phyloP scores from a whole-genome alignment of 441 rosid genomes.

The Eruca vesicaria region DNA sequence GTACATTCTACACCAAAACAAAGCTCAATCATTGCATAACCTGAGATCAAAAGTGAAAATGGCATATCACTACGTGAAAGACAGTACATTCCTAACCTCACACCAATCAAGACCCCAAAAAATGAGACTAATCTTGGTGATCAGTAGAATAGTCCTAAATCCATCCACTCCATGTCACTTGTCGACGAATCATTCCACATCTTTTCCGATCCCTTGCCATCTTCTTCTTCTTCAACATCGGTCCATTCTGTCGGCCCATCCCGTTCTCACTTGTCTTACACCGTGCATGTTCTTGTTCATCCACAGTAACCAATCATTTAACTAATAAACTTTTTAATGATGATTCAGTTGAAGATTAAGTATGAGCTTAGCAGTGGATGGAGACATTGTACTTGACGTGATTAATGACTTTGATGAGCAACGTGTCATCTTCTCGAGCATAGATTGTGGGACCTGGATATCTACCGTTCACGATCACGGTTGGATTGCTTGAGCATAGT shows the following conservation, averaged over 20 bases:
- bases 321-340: background rate
- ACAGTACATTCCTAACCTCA: background rate
- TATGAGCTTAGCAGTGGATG: slow-evolving; percentile 66
- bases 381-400: slow-evolving; percentile 79
- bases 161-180: no score
- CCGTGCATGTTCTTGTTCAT: slow-evolving; percentile 82
- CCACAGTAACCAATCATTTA: background rate
- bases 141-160: no score
- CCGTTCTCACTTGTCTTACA: slow-evolving; percentile 66
- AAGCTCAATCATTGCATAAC: no score
- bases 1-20: no score
- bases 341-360: background rate
- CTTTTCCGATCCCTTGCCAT: no score
- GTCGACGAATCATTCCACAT: no score
- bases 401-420: slow-evolving; percentile 75
- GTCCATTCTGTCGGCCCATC: no score
- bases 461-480: slow-evolving; percentile 72
- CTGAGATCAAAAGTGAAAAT: background rate
- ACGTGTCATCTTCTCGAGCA: slow-evolving; percentile 85
- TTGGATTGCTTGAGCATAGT: slow-evolving; percentile 74
- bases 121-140: background rate
- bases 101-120: background rate
- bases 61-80: background rate
- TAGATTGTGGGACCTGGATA: slow-evolving; percentile 92
- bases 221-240: no score